Evolutionary conservation across 345 rosid species (phyloP).

Genomic region (Moricandia arvensis): DNA sequence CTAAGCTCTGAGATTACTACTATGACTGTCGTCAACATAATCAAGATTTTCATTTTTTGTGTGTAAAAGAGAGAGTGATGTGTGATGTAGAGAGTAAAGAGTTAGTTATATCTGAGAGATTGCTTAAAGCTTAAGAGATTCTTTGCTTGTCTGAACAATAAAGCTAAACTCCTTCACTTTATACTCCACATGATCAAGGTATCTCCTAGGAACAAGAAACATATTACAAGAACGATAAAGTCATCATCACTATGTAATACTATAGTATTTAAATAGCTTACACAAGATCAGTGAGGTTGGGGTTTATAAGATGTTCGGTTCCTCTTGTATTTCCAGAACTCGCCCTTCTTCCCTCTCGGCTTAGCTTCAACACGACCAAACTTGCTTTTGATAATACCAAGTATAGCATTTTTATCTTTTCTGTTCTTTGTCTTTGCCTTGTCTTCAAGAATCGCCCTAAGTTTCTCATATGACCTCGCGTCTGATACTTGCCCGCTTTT

Average conservation of each 20-base stretch:
- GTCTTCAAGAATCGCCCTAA: constrained; percentile 69
- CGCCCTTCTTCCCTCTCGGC: constrained; percentile 78
- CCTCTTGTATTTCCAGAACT: constrained; percentile 81
- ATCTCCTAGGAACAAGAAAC: constrained; percentile 4
- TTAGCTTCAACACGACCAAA: constrained; percentile 58
- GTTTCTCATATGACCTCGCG: constrained; percentile 69
- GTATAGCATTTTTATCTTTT: constrained; percentile 72
- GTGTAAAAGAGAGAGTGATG: constrained; percentile 20
- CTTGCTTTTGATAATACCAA: constrained; percentile 75
- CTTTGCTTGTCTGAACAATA: constrained; percentile 35
- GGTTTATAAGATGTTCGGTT: constrained; percentile 36
- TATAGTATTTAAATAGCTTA: constrained; percentile 4
- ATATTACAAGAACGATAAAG: background rate
- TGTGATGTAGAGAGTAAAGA: constrained; percentile 15
- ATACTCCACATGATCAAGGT: constrained; percentile 24
- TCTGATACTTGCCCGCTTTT: constrained; percentile 77
- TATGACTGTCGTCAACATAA: constrained; percentile 8
- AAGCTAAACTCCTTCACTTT: constrained; percentile 27
- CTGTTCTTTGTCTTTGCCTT: constrained; percentile 69
- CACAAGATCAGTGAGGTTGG: background rate
- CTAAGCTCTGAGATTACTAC: constrained; percentile 17
- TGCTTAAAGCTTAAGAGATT: constrained; percentile 33
- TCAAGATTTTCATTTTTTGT: constrained; percentile 19
- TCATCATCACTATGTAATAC: constrained; percentile 11
- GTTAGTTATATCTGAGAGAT: constrained; percentile 18